Evolutionary conservation across 2,329 filamentous ascomycete species (phyloP).

Genomic region (Neoscytalidium dimidiatum): DNA sequence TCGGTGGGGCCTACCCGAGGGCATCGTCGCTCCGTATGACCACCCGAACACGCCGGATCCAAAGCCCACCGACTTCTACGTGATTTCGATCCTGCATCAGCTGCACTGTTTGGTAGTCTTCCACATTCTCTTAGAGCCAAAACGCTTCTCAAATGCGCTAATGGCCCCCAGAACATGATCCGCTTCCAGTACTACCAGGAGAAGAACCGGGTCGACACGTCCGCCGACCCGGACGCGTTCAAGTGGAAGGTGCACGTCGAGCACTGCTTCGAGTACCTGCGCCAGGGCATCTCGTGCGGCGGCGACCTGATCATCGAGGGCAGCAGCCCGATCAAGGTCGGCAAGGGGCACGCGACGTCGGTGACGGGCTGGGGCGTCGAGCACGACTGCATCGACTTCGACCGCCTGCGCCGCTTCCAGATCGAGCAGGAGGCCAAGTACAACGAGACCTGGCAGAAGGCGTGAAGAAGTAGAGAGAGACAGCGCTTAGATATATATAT

Average conservation of each 20-base stretch:
- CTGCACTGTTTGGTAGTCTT: neutral
- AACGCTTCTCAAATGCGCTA: neutral
- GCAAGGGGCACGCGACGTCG: neutral
- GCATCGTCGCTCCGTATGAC: neutral
- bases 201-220: slow-evolving; percentile 1
- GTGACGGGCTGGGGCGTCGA: slow-evolving; percentile 1
- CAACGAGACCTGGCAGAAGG: neutral
- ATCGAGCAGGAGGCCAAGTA: slow-evolving; percentile 5
- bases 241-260: slow-evolving; percentile 5
- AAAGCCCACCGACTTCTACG: neutral
- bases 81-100: neutral
- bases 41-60: neutral
- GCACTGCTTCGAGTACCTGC: slow-evolving; percentile 6
- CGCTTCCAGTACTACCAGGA: slow-evolving; percentile 4
- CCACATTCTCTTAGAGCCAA: too few species aligned
- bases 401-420: neutral
- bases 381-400: slow-evolving; percentile 3
- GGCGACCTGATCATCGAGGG: slow-evolving; percentile 3
- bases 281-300: neutral
- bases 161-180: neutral
- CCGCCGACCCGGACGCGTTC: neutral
- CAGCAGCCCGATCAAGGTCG: neutral
- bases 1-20: neutral
- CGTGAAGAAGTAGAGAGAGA: neutral
- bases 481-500: too few species aligned